Evolutionary conservation across 148 eudicot species (phyloP), one percentile per base, ranked within the genome.

Genomic region (Mesembryanthemum crystallinum): DNA sequence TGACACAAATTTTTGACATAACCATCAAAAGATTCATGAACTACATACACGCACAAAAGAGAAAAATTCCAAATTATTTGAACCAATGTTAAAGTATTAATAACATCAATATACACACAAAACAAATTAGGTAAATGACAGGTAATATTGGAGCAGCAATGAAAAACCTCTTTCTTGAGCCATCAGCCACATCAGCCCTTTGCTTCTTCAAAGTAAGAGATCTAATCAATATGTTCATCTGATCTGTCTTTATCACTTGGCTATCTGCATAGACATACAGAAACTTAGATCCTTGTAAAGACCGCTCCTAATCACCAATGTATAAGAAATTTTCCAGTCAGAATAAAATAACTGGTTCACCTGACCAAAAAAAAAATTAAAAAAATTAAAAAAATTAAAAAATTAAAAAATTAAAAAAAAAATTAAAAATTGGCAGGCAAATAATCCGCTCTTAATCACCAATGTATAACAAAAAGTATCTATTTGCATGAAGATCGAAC

Each of bases 161-260:
- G 58, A 20, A 64, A 67, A 75, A 94, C 98, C 98, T 86, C 83
- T 94, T 94, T 83, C 88, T 88, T 57, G 93, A 87, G 77, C 85
- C 85, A 76, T 84, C 90, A 75, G 83, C 82, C 57, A 66, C 81
- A 70, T 85, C 94, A 65, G 85, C 84, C 81, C 83, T 88, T 59
- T 85, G 95, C 77, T 87, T 92, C 87, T 88, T 89, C 77, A 95
- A 78, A 78, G 85, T 83, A 55, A 95, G 97, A 69, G 98, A 89
- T 80, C 97, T 88, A 74, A 92, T 90, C 82, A 95, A 73, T 85
- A 95, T 95, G 85, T 92, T 95, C 69, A 71, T 85, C 76, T 89
- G 92, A 88, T 95, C 89, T 15, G 99, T 95, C 83, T 89, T 89
- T 83, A 95, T 92, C 72, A 88, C 79, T 87, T 95, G 98, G 82